Percentiles rank a stretch among this genome's conserved stretches.
phyloP scores from a whole-genome alignment of 2,329 filamentous ascomycete species.

The Chrysoporthe puriensis region DNA sequence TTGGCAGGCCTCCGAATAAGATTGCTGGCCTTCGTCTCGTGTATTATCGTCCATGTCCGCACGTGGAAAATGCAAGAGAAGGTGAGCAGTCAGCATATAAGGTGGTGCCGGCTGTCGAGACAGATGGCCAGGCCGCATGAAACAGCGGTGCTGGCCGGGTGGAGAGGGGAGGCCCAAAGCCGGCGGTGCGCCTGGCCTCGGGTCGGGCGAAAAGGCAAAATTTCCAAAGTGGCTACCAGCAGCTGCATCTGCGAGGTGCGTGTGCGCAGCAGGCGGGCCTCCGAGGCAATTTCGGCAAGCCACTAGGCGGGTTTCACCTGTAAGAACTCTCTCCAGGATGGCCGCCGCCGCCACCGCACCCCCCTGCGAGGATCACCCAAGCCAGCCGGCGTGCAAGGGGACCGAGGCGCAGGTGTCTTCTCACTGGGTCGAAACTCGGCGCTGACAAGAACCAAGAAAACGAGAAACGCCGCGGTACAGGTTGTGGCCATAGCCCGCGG shows the following conservation, averaged over 20 bases:
- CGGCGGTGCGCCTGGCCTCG: background rate
- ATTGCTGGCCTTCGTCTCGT: constrained; percentile 10
- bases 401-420: background rate
- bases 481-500: background rate
- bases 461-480: background rate
- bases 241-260: background rate
- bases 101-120: background rate
- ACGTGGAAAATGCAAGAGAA: constrained; percentile 7
- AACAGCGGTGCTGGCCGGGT: background rate
- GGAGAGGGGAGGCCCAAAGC: background rate
- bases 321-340: background rate
- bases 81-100: background rate
- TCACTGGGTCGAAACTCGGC: background rate
- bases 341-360: background rate
- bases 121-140: constrained; percentile 4
- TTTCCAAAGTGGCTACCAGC: too few relatives aligned
- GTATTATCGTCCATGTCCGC: constrained; percentile 9
- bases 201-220: background rate
- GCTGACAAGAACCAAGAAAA: background rate
- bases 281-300: constrained; percentile 9
- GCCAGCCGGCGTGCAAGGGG: background rate
- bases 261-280: background rate
- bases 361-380: constrained; percentile 3
- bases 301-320: constrained; percentile 13
- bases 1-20: constrained; percentile 21